Evolutionary conservation across 169 alveolate species (phyloP).

Genomic region (Plasmodium falciparum): DNA sequence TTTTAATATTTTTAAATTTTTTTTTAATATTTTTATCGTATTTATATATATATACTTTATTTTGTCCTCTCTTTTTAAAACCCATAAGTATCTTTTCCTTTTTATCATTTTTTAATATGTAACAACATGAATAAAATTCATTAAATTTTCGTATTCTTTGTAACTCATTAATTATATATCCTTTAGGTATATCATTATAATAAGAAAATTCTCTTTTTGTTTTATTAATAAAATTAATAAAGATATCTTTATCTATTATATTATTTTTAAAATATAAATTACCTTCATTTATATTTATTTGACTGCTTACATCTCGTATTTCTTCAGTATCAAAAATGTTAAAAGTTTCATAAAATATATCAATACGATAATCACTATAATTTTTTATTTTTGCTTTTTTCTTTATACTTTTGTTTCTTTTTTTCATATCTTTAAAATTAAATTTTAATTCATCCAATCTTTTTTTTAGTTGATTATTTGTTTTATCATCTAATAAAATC

Average conservation of each 20-base stretch:
- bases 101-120: constrained; percentile 66
- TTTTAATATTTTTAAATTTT: constrained; percentile 27
- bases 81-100: constrained; percentile 68
- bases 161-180: constrained; percentile 55
- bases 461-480: constrained; percentile 10
- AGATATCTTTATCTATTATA: constrained; percentile 63
- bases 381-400: not conserved
- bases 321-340: constrained; percentile 19
- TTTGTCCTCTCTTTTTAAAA: constrained; percentile 71
- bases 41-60: constrained; percentile 72
- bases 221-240: constrained; percentile 23
- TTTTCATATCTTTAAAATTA: constrained; percentile 6
- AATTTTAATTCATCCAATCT: constrained; percentile 36
- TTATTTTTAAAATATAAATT: constrained; percentile 61
- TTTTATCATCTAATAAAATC: constrained; percentile 20
- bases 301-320: constrained; percentile 9
- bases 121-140: constrained; percentile 71
- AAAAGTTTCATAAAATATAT: constrained; percentile 46
- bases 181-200: constrained; percentile 61
- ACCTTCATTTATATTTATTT: constrained; percentile 51
- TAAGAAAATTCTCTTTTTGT: constrained; percentile 37
- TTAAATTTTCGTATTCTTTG: constrained; percentile 65
- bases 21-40: constrained; percentile 69
- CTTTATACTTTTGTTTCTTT: not conserved
- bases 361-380: not conserved